Conservation (phyloP, 495 filamentous ascomycete species). For the Trichoderma erinaceum region DNA sequence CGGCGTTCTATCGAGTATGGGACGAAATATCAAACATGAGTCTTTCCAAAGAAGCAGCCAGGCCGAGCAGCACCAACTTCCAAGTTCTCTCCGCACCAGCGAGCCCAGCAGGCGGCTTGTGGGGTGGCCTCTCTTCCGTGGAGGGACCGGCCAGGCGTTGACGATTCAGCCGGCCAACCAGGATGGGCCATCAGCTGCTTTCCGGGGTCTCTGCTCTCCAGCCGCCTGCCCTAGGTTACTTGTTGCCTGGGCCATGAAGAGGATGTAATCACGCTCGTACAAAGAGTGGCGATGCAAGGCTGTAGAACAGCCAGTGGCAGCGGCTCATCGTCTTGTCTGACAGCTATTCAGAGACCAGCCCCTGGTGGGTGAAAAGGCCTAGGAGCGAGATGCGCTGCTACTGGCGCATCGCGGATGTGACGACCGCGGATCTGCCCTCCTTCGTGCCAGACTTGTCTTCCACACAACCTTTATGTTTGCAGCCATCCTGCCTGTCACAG, state of each 20-base stretch:
- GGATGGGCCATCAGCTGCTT: neutral
- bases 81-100: slow-evolving; percentile 8
- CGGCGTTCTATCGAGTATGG: neutral
- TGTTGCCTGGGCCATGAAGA: neutral
- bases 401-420: neutral
- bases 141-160: neutral
- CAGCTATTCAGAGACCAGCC: neutral
- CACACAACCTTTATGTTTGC: neutral
- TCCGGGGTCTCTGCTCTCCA: neutral
- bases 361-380: neutral
- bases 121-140: slow-evolving; percentile 4
- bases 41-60: neutral
- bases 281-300: neutral
- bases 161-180: slow-evolving; percentile 14
- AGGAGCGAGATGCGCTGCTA: neutral
- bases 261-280: neutral
- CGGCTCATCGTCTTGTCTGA: neutral
- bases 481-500: neutral
- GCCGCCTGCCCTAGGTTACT: neutral
- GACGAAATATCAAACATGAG: neutral
- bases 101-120: neutral
- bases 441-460: neutral
- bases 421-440: neutral
- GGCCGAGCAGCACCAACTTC: neutral
- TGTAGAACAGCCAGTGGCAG: neutral